These are phyloP conservation scores for Hypoxylon sp. DNA, from an alignment of 2,329 filamentous ascomycete species.

Conservation along the genomic window DNA sequence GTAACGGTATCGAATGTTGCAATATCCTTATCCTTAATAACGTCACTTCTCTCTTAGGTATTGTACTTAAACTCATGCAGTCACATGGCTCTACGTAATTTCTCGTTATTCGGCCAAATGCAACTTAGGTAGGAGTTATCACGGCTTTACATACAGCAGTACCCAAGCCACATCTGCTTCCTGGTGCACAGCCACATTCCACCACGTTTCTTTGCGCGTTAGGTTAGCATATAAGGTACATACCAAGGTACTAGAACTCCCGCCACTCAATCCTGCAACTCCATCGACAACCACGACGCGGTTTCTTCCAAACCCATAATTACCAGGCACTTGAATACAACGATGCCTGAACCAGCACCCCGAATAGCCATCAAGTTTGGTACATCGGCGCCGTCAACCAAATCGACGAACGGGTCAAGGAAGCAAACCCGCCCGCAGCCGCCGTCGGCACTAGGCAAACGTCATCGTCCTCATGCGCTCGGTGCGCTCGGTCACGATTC, in stretches of 20 bases:
- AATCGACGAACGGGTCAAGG: slow-evolving; percentile 48
- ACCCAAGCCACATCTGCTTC: too few species aligned
- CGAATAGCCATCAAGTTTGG: slow-evolving; percentile 65
- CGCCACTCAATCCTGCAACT: too few species aligned
- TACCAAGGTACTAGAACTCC: too few species aligned
- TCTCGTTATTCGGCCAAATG: too few species aligned
- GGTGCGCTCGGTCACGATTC: slow-evolving; percentile 57
- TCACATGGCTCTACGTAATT: background rate
- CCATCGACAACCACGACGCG: background rate
- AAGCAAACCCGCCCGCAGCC: slow-evolving; percentile 49
- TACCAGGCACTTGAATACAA: slow-evolving; percentile 9
- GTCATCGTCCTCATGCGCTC: slow-evolving; percentile 58
- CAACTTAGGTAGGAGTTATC: too few species aligned
- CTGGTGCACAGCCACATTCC: too few species aligned
- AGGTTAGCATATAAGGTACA: too few species aligned
- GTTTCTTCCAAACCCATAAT: background rate
- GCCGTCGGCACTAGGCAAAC: slow-evolving; percentile 62
- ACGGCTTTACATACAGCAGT: too few species aligned
- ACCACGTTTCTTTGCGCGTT: too few species aligned
- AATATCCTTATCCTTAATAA: background rate
- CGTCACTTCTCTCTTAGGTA: background rate
- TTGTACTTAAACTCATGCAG: background rate
- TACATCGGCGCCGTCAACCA: slow-evolving; percentile 47
- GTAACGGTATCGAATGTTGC: too few species aligned
- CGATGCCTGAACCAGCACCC: slow-evolving; percentile 54